Evolutionary conservation across 2,329 filamentous ascomycete species (phyloP), one percentile per base, ranked within the genome.

Genomic region (Epichloe bromicola): DNA sequence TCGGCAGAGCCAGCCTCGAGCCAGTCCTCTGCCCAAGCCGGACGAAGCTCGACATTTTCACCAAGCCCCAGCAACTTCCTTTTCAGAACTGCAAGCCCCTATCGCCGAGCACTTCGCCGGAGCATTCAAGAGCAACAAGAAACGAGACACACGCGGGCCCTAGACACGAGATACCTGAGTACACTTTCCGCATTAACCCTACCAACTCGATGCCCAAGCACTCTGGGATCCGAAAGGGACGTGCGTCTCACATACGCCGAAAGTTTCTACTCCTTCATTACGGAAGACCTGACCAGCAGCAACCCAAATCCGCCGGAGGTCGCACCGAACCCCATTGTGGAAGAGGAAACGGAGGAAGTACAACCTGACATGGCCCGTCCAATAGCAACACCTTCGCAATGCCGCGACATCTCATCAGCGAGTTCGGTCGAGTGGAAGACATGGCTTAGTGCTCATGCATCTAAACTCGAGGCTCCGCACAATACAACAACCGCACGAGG

Each of bases 391-490:
- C 23, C 34, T n/a, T 36, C 23, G 3, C 61, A 67, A 17, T 63
- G 65, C 44, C 64, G 71, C n/a, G 62, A 65, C 1, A 56, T 60
- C 3, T 74, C 71, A 1, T 67, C 67, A 1, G 65, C 66, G 5
- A 74, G 74, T 51, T 78, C 74, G 2, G 61, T 69, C 2, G 76
- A 78, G 52, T 79, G 75, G 76, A 78, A 78, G 60, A 71, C 65
- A 0, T 75, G 71, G 72, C 69, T 79, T 39, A 75, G 75, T 8
- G 68, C 73, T 2, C 73, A 78, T 41, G 69, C 75, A 8, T 72
- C 72, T 0, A 74, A 72, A 51, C 59, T 75, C 2, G 73, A 77
- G 44, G 55, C 51, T 1, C 52, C 60, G 4, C 43, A 50, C 2
- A 53, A 55, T 3, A 54, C 55, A 1, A 50, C 51, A 17, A 17